Evolutionary conservation across 495 filamentous ascomycete species (phyloP).

Genomic region (Stereocaulon alpinum): DNA sequence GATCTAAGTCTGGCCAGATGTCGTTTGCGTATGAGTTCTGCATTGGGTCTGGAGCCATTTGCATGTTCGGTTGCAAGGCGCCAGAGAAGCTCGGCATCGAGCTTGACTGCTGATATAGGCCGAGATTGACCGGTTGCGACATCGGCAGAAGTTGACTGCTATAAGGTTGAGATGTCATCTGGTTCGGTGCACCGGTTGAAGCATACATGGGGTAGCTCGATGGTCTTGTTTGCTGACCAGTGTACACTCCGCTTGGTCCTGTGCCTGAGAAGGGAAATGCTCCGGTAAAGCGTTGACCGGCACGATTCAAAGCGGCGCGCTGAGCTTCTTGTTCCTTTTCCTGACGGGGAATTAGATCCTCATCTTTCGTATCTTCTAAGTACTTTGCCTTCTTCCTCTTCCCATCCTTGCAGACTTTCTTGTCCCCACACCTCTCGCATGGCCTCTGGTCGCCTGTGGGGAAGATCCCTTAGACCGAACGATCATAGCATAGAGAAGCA

Average conservation of each 20-base stretch:
- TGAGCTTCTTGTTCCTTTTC: slow-evolving; percentile 33
- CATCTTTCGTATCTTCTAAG: slow-evolving; percentile 86
- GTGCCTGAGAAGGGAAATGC: slow-evolving; percentile 19
- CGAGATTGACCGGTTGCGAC: slow-evolving; percentile 47
- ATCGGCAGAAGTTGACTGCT: slow-evolving; percentile 56
- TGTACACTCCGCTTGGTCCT: slow-evolving; percentile 15
- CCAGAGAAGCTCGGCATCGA: slow-evolving; percentile 23
- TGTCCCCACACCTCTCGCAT: slow-evolving; percentile 81
- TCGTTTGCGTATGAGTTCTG: slow-evolving; percentile 46
- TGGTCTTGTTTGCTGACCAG: slow-evolving; percentile 9
- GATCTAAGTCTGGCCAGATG: slow-evolving; percentile 86
- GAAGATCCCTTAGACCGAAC: background rate
- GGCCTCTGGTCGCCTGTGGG: slow-evolving; percentile 70
- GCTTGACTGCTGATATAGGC: slow-evolving; percentile 19
- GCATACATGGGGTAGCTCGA: slow-evolving; percentile 13
- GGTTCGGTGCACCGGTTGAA: slow-evolving; percentile 23
- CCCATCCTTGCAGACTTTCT: slow-evolving; percentile 86
- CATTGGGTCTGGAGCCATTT: slow-evolving; percentile 24
- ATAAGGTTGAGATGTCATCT: slow-evolving; percentile 39
- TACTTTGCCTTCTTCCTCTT: slow-evolving; percentile 99
- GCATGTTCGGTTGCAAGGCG: slow-evolving; percentile 16
- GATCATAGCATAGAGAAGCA: background rate
- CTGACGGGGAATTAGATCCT: slow-evolving; percentile 55
- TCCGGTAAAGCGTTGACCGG: slow-evolving; percentile 5
- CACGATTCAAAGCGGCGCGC: slow-evolving; percentile 6